phyloP scores from a whole-genome alignment of 805 yeast species.

The Saturnispora saitoi region DNA sequence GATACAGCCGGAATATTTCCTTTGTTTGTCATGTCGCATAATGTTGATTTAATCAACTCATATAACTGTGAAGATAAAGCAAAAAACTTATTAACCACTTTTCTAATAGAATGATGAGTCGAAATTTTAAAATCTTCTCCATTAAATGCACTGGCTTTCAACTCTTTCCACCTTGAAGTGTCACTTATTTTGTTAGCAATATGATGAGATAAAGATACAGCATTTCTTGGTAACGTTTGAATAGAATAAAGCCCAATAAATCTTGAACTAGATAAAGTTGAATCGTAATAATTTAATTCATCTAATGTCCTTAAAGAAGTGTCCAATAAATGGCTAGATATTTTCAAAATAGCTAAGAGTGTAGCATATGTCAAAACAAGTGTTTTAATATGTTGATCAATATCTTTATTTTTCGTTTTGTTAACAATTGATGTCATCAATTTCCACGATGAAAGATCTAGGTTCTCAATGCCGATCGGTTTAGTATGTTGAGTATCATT shows the following conservation, averaged over 20 bases:
- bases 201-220: not conserved
- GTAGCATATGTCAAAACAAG: conserved; percentile 1
- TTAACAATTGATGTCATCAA: not conserved
- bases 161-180: conserved; percentile 14
- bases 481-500: not conserved
- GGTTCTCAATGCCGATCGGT: not conserved
- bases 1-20: conserved; percentile 22
- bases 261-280: conserved; percentile 27
- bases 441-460: not conserved
- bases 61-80: conserved; percentile 19
- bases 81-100: not conserved
- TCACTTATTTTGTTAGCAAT: conserved; percentile 5
- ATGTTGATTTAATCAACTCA: conserved; percentile 9
- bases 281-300: conserved; percentile 41
- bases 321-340: conserved; percentile 27
- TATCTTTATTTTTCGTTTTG: not conserved
- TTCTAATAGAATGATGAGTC: not conserved
- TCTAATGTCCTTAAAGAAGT: conserved; percentile 36
- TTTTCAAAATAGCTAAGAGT: not conserved
- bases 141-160: not conserved
- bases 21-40: conserved; percentile 12
- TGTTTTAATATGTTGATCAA: not conserved
- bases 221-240: conserved; percentile 32
- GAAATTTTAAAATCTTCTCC: not conserved
- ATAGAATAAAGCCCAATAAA: conserved; percentile 29